These are phyloP conservation scores for Kazachstania sp. DNA, from an alignment of 1,139 yeast genomes.

Conservation along the genomic window DNA sequence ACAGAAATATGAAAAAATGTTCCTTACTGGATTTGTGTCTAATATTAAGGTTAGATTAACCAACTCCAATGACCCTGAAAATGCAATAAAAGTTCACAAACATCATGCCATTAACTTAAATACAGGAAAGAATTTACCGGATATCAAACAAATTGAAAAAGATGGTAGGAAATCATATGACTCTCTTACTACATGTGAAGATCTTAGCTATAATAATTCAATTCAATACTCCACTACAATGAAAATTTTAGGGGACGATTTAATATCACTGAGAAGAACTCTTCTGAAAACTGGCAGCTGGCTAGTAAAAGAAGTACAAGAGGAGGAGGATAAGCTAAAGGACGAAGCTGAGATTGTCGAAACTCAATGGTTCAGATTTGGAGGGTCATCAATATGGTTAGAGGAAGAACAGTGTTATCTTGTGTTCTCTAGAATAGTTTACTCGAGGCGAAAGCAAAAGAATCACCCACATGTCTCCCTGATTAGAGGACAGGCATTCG, in stretches of 20 bases:
- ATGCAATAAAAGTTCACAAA: neutral
- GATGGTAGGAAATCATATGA: conserved; percentile 1
- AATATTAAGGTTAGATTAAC: conserved; percentile 13
- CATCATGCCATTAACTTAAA: neutral
- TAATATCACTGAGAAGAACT: conserved; percentile 6
- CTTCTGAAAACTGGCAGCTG: conserved; percentile 4
- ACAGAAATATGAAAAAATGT: conserved; percentile 5
- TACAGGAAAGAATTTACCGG: neutral
- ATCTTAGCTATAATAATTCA: conserved; percentile 3
- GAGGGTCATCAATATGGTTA: conserved; percentile 19
- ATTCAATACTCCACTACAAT: conserved; percentile 7
- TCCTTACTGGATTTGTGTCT: conserved; percentile 20
- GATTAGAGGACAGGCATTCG: conserved; percentile 17
- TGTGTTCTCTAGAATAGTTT: conserved; percentile 13
- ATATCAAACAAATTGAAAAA: neutral
- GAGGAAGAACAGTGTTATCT: conserved; percentile 15
- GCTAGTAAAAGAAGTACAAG: conserved; percentile 4
- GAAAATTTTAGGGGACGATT: conserved; percentile 8
- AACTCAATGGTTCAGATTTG: conserved; percentile 17
- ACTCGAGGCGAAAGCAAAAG: conserved; percentile 8
- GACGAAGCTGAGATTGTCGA: conserved; percentile 11
- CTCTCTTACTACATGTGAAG: conserved; percentile 3
- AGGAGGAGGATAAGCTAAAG: neutral
- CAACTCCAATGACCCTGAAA: conserved; percentile 29
- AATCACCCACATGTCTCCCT: conserved; percentile 11